A percentile compares a stretch with the other conserved stretches of the same genome.
Conservation (phyloP, 2,329 filamentous ascomycete species). For the Colletotrichum orbiculare region DNA sequence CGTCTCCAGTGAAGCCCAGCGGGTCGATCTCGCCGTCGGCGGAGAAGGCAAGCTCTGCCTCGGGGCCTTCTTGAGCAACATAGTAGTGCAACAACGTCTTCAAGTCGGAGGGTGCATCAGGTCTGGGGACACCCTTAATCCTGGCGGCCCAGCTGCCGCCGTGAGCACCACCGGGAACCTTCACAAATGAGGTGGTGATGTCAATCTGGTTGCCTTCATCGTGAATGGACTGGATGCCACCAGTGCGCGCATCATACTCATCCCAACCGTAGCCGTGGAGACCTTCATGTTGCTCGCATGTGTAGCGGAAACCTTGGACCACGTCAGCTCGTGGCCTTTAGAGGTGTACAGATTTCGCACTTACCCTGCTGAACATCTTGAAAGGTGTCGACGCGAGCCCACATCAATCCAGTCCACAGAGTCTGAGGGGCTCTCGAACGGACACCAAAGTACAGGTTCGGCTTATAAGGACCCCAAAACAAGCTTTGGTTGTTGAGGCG, state of each 20-base stretch:
- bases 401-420: slow-evolving; percentile 85
- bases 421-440: slow-evolving; percentile 85
- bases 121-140: slow-evolving; percentile 82
- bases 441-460: slow-evolving; percentile 94
- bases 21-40: slow-evolving; percentile 55
- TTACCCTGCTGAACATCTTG: slow-evolving; percentile 80
- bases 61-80: slow-evolving; percentile 80
- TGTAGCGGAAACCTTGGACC: slow-evolving; percentile 84
- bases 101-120: slow-evolving; percentile 73
- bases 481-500: slow-evolving; percentile 81
- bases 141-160: slow-evolving; percentile 94
- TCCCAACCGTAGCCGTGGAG: slow-evolving; percentile 99
- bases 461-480: slow-evolving; percentile 94
- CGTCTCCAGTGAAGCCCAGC: slow-evolving; percentile 65
- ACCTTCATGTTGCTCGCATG: slow-evolving; percentile 93
- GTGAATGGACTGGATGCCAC: slow-evolving; percentile 90
- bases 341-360: slow-evolving; percentile 58
- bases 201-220: slow-evolving; percentile 90
- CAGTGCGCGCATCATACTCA: slow-evolving; percentile 89
- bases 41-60: slow-evolving; percentile 69
- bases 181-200: slow-evolving; percentile 93
- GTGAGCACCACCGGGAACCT: slow-evolving; percentile 85
- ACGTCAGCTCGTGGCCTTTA: not conserved
- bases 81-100: slow-evolving; percentile 87
- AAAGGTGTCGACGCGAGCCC: slow-evolving; percentile 87